Conservation (phyloP, 164 flowering plant genomes). For the Vitis rotundifolia region DNA sequence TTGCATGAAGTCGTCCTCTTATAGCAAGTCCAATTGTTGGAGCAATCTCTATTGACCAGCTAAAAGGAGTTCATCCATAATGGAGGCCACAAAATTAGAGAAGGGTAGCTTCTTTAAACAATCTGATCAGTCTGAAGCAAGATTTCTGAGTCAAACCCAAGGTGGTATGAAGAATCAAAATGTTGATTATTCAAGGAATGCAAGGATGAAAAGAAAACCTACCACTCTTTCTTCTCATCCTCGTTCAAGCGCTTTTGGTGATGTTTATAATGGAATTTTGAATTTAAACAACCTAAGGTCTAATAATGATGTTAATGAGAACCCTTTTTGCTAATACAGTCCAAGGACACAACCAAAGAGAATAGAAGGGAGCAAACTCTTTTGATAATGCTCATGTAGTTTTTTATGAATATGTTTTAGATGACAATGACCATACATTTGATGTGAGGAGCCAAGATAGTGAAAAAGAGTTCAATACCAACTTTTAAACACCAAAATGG, state of each 20-base stretch:
- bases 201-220: conserved; percentile 21
- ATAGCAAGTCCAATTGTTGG: too few species aligned
- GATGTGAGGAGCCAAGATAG: conserved; percentile 21
- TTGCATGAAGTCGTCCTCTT: too few species aligned
- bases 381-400: conserved; percentile 26
- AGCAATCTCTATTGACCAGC: too few species aligned
- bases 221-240: conserved; percentile 33
- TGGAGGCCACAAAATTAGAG: conserved; percentile 14
- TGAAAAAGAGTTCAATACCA: conserved; percentile 19
- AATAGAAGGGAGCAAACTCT: conserved; percentile 21
- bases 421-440: conserved; percentile 36
- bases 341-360: conserved; percentile 16
- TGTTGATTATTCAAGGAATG: conserved; percentile 25
- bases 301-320: conserved; percentile 18
- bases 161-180: conserved; percentile 18
- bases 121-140: conserved; percentile 23
- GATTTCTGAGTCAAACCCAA: conserved; percentile 11
- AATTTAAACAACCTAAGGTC: conserved; percentile 15
- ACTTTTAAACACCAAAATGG: conserved; percentile 22
- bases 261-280: conserved; percentile 20
- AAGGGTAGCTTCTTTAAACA: conserved; percentile 13
- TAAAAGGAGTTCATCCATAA: conserved; percentile 23
- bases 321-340: conserved; percentile 17
- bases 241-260: conserved; percentile 19
- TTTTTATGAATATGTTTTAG: conserved; percentile 69